These are phyloP conservation scores for Thozetella sp. DNA, from an alignment of 495 filamentous ascomycete species.

Conservation along the genomic window DNA sequence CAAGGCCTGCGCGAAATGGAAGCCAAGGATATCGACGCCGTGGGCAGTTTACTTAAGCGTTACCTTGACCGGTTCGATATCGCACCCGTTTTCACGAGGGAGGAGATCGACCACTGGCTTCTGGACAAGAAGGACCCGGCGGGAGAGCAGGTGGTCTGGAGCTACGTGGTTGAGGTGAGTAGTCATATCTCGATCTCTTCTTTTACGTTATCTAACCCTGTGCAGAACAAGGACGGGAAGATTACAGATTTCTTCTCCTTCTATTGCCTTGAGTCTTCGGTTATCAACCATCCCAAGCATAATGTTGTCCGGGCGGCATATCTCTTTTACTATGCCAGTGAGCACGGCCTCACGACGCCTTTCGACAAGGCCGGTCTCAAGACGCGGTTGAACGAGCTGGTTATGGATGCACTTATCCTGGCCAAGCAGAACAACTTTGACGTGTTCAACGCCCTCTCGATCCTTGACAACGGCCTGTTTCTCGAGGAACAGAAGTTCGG, in stretches of 20 bases:
- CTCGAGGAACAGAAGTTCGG: conserved; percentile 92
- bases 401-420: conserved; percentile 84
- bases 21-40: conserved; percentile 76
- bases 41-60: conserved; percentile 71
- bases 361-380: conserved; percentile 60
- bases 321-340: conserved; percentile 93
- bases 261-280: conserved; percentile 90
- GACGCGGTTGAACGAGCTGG: conserved; percentile 70
- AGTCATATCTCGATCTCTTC: background rate
- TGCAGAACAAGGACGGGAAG: conserved; percentile 56
- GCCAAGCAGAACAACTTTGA: conserved; percentile 90
- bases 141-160: conserved; percentile 84
- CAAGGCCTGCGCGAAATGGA: conserved; percentile 80
- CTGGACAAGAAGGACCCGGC: conserved; percentile 61
- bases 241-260: conserved; percentile 98
- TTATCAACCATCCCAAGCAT: conserved; percentile 79
- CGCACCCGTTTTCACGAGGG: conserved; percentile 76
- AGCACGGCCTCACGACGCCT: conserved; percentile 68
- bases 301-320: conserved; percentile 83
- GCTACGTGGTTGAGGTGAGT: conserved; percentile 82
- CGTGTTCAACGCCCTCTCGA: conserved; percentile 93
- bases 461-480: conserved; percentile 93
- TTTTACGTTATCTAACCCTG: background rate
- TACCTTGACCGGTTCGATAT: conserved; percentile 82
- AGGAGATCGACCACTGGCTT: conserved; percentile 89